A percentile compares a stretch with the other conserved stretches of the same genome.
phyloP scores from a whole-genome alignment of 768 basidiomycete genomes.

The Russula brevipes region DNA sequence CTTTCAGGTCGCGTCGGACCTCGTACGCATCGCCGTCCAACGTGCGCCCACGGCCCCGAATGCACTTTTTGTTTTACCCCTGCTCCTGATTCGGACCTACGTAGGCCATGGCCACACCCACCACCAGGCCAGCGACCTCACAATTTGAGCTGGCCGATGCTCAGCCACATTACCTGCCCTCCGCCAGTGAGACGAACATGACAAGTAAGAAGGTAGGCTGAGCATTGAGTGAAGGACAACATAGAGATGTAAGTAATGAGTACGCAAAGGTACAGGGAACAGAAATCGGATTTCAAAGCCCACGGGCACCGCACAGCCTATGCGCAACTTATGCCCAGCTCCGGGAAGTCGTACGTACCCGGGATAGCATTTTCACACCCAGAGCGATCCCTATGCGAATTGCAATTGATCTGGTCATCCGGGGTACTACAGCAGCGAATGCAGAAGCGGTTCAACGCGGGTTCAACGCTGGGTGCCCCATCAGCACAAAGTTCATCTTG shows the following conservation, averaged over 20 bases:
- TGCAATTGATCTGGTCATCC: constrained; percentile 45
- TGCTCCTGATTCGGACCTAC: no score
- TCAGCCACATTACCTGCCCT: no score
- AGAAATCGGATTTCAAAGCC: background rate
- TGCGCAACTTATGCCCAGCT: constrained; percentile 33
- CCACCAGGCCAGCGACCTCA: no score
- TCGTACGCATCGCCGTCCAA: no score
- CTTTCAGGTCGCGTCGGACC: no score
- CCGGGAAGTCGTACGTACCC: constrained; percentile 43
- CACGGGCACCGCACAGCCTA: constrained; percentile 20
- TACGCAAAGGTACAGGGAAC: background rate
- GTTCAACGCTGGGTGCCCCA: constrained; percentile 39
- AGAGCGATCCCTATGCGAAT: constrained; percentile 45
- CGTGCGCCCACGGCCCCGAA: no score
- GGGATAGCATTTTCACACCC: constrained; percentile 43
- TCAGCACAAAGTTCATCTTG: background rate
- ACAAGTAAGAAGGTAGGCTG: background rate
- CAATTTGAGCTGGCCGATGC: no score
- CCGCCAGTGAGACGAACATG: background rate
- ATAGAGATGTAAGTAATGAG: constrained; percentile 14
- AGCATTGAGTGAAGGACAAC: constrained; percentile 1
- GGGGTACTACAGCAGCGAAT: constrained; percentile 41
- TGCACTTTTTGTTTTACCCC: no score
- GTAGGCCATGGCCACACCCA: no score
- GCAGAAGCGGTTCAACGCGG: constrained; percentile 43